Evolutionary conservation across 2,329 filamentous ascomycete species (phyloP).

Genomic region (Alternaria brassicicola): DNA sequence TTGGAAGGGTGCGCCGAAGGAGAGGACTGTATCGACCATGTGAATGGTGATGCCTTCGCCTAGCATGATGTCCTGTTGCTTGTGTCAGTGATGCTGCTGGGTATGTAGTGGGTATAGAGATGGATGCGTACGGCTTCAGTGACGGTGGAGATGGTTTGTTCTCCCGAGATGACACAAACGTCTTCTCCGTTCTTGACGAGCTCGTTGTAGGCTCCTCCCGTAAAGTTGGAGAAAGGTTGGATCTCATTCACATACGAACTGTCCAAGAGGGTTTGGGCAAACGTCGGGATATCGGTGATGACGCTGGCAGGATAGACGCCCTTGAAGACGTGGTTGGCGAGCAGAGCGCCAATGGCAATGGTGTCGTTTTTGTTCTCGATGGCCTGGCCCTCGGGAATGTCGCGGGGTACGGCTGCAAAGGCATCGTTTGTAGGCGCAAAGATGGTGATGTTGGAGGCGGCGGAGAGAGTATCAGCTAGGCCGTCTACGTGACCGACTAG

Average conservation of each 20-base stretch:
- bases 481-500: conserved; percentile 49
- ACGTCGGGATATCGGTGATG: conserved; percentile 48
- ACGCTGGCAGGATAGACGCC: conserved; percentile 53
- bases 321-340: conserved; percentile 64
- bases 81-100: background rate
- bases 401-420: conserved; percentile 37
- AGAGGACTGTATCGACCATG: conserved; percentile 33
- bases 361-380: conserved; percentile 43
- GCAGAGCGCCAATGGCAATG: conserved; percentile 51
- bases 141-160: conserved; percentile 57
- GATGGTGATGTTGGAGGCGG: conserved; percentile 60
- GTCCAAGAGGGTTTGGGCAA: conserved; percentile 57
- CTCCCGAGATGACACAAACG: conserved; percentile 58
- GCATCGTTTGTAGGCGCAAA: conserved; percentile 64
- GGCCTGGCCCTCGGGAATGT: conserved; percentile 33
- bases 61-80: conserved; percentile 30
- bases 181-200: conserved; percentile 49
- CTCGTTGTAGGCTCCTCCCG: conserved; percentile 63
- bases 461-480: conserved; percentile 47
- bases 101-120: background rate
- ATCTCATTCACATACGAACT: conserved; percentile 46
- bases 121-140: conserved; percentile 51
- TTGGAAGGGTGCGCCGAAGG: conserved; percentile 35
- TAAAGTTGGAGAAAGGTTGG: conserved; percentile 61
- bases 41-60: conserved; percentile 37